phyloP scores from a whole-genome alignment of 2,329 filamentous ascomycete species.

The Nigrospora oryzae region DNA sequence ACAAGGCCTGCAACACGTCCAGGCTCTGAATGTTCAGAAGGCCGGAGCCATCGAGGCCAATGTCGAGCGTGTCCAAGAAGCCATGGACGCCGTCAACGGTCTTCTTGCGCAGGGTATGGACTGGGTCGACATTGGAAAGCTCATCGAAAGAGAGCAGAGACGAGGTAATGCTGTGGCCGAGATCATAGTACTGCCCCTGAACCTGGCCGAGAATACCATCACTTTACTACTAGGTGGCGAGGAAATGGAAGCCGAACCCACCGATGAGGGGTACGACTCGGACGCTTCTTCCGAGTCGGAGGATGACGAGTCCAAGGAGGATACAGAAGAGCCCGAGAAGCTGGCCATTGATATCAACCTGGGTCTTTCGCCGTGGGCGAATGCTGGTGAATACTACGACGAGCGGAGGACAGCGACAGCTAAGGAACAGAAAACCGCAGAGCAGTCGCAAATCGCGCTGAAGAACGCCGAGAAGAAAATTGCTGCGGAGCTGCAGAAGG shows the following conservation, averaged over 20 bases:
- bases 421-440: slow-evolving; percentile 80
- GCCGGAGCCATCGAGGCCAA: slow-evolving; percentile 89
- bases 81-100: slow-evolving; percentile 84
- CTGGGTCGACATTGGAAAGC: slow-evolving; percentile 82
- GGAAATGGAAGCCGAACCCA: slow-evolving; percentile 47
- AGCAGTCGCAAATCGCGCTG: slow-evolving; percentile 73
- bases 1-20: slow-evolving; percentile 71
- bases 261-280: slow-evolving; percentile 53
- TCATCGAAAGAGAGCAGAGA: slow-evolving; percentile 82
- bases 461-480: slow-evolving; percentile 91
- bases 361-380: slow-evolving; percentile 73
- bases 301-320: slow-evolving; percentile 33
- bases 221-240: slow-evolving; percentile 72
- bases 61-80: slow-evolving; percentile 82
- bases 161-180: slow-evolving; percentile 77
- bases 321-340: slow-evolving; percentile 36
- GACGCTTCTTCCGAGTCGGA: slow-evolving; percentile 54
- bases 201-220: slow-evolving; percentile 81
- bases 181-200: slow-evolving; percentile 79
- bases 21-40: slow-evolving; percentile 78
- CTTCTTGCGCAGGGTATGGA: slow-evolving; percentile 94
- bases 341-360: slow-evolving; percentile 81
- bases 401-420: slow-evolving; percentile 75
- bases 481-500: slow-evolving; percentile 73
- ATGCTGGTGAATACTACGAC: slow-evolving; percentile 86